phyloP scores from a whole-genome alignment of 352 stramenopile species.

The Phytophthora boehmeriae region DNA sequence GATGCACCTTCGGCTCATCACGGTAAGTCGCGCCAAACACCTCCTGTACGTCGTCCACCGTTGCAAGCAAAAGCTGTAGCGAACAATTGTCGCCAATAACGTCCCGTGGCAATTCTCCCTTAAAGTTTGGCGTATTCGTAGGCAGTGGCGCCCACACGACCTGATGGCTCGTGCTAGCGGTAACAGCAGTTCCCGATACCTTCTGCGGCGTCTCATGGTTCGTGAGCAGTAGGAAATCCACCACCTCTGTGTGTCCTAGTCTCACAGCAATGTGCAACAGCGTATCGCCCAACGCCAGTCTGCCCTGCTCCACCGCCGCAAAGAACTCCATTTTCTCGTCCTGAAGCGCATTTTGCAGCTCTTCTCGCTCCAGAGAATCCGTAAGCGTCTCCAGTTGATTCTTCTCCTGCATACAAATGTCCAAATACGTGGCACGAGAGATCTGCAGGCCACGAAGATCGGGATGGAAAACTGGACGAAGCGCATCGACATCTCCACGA shows the following conservation, averaged over 20 bases:
- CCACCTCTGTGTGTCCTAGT: slow-evolving; percentile 48
- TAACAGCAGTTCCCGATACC: slow-evolving; percentile 2
- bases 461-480: slow-evolving; percentile 47
- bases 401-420: slow-evolving; percentile 73
- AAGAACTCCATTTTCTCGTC: slow-evolving; percentile 87
- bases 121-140: slow-evolving; percentile 69
- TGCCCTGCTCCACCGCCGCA: slow-evolving; percentile 53
- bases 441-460: slow-evolving; percentile 68
- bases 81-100: slow-evolving; percentile 38
- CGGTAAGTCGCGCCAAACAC: slow-evolving; percentile 66
- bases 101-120: slow-evolving; percentile 57
- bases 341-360: slow-evolving; percentile 46
- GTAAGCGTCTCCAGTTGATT: slow-evolving; percentile 55
- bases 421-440: slow-evolving; percentile 76
- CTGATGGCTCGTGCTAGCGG: not conserved
- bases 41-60: slow-evolving; percentile 63
- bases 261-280: slow-evolving; percentile 75
- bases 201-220: slow-evolving; percentile 37
- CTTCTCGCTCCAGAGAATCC: slow-evolving; percentile 66
- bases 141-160: slow-evolving; percentile 16
- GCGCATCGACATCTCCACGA: slow-evolving; percentile 45
- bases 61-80: slow-evolving; percentile 57
- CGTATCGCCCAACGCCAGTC: slow-evolving; percentile 71
- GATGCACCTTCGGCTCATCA: slow-evolving; percentile 69
- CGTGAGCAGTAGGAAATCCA: slow-evolving; percentile 71